A percentile compares a stretch with the other conserved stretches of the same genome.
Conservation (phyloP, 164 flowering plant species). For the Vitis rupestris region DNA sequence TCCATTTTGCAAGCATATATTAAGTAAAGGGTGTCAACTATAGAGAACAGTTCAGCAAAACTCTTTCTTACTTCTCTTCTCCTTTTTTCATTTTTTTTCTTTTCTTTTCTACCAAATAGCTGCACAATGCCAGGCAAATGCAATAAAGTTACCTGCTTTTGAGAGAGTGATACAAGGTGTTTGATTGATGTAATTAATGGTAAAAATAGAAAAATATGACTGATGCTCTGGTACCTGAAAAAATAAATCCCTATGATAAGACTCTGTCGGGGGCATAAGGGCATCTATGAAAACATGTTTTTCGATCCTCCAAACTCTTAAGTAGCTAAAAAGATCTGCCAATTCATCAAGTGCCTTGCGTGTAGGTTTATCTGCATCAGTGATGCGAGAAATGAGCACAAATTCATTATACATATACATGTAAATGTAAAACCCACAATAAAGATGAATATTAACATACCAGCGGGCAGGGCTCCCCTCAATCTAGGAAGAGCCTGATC, state of each 20-base stretch:
- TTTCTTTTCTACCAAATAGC: no score
- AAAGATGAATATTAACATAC: constrained; percentile 30
- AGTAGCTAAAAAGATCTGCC: constrained; percentile 62
- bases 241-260: constrained; percentile 65
- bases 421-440: background rate
- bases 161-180: background rate
- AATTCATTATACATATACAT: background rate
- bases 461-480: constrained; percentile 89
- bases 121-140: no score
- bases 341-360: constrained; percentile 89
- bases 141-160: background rate
- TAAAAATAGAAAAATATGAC: background rate
- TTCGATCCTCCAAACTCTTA: constrained; percentile 82
- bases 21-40: no score
- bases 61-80: no score
- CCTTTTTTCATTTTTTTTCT: no score
- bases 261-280: constrained; percentile 89
- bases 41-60: no score
- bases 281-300: constrained; percentile 63
- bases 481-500: constrained; percentile 87
- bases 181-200: no score
- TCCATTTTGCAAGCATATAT: no score
- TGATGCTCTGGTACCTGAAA: constrained; percentile 59
- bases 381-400: background rate
- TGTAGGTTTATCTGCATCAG: constrained; percentile 64